phyloP scores from a whole-genome alignment of 148 eudicot genomes.

The Oxyria digyna region DNA sequence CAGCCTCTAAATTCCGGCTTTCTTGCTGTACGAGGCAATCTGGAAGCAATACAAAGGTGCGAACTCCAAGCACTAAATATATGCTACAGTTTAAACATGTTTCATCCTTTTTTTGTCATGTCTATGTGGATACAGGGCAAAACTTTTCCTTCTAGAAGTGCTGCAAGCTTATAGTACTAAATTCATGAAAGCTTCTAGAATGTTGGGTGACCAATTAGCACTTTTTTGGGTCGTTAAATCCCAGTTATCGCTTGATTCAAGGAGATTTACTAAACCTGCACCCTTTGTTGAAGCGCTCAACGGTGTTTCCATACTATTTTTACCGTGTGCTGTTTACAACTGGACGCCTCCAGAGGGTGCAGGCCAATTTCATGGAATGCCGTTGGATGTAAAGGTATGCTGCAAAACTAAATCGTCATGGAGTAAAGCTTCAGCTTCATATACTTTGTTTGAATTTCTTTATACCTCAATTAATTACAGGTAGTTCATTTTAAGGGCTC shows the following conservation, averaged over 20 bases:
- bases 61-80: not conserved
- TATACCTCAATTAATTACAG: slow-evolving; percentile 16
- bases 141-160: slow-evolving; percentile 61
- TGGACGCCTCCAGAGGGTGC: slow-evolving; percentile 99
- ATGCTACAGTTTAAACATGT: not conserved
- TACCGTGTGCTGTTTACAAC: slow-evolving; percentile 79
- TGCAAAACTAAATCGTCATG: too few relatives aligned
- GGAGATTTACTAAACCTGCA: slow-evolving; percentile 43
- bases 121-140: slow-evolving; percentile 43
- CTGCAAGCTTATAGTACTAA: slow-evolving; percentile 52
- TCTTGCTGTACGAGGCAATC: slow-evolving; percentile 83
- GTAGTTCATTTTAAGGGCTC: slow-evolving; percentile 97
- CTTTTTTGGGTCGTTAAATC: slow-evolving; percentile 86
- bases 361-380: slow-evolving; percentile 99
- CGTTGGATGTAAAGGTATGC: slow-evolving; percentile 85
- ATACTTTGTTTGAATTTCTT: not conserved
- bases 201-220: slow-evolving; percentile 97
- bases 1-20: slow-evolving; percentile 95
- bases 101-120: not conserved
- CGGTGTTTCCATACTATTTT: slow-evolving; percentile 64
- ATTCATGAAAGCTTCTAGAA: slow-evolving; percentile 88
- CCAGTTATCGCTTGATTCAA: slow-evolving; percentile 49
- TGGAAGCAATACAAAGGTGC: slow-evolving; percentile 65
- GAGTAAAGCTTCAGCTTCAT: not conserved
- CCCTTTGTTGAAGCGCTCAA: slow-evolving; percentile 46